A percentile compares a stretch with the other conserved stretches of the same genome.
Evolutionary conservation across 768 basidiomycete species (phyloP).

Genomic region (Cystofilobasidium capitatum): DNA sequence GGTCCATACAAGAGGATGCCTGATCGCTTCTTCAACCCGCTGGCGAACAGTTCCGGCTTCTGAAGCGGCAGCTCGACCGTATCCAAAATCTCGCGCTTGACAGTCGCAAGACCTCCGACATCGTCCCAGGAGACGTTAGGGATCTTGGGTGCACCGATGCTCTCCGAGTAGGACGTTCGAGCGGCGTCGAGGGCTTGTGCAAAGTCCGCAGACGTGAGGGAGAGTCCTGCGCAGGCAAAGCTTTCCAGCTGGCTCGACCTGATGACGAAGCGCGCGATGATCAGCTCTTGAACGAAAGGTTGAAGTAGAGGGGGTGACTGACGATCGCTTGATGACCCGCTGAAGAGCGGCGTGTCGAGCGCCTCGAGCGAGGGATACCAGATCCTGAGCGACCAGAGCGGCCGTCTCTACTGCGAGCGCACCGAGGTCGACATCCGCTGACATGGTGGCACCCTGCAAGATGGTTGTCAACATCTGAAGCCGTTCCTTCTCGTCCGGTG

Average conservation of each 20-base stretch:
- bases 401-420: constrained; percentile 77
- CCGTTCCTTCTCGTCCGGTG: constrained; percentile 68
- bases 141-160: constrained; percentile 93
- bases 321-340: constrained; percentile 34
- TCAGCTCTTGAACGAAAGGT: neutral
- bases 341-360: constrained; percentile 52
- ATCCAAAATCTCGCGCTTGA: constrained; percentile 88
- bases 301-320: neutral
- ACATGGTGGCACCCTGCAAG: constrained; percentile 44
- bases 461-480: constrained; percentile 50
- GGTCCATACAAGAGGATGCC: constrained; percentile 89
- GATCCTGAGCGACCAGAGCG: constrained; percentile 72
- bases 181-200: constrained; percentile 60
- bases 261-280: neutral
- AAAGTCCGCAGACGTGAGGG: constrained; percentile 54
- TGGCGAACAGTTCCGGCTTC: constrained; percentile 77
- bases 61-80: constrained; percentile 88
- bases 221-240: constrained; percentile 40
- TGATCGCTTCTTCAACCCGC: constrained; percentile 82
- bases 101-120: constrained; percentile 76
- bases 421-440: constrained; percentile 68
- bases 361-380: constrained; percentile 57
- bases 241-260: constrained; percentile 17
- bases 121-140: constrained; percentile 96
- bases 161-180: constrained; percentile 71